Evolutionary conservation across 192 early-diverging fungal genomes (phyloP).

Genomic region (Entophlyctis luteolus): DNA sequence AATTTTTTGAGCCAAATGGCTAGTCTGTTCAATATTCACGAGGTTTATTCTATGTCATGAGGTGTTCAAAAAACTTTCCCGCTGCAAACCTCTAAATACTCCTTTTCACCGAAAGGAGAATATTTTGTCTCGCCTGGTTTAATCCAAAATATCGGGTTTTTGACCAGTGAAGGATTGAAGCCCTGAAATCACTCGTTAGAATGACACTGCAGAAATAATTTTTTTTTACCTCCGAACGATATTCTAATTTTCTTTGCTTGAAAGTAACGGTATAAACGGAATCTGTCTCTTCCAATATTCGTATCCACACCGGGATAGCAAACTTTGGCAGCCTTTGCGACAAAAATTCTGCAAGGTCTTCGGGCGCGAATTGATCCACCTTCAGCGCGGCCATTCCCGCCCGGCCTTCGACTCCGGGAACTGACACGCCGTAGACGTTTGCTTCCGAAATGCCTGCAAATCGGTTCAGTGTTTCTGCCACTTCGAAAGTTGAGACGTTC

Average conservation of each 20-base stretch:
- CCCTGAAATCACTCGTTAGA: too few relatives aligned
- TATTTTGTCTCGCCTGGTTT: background rate
- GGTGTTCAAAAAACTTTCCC: background rate
- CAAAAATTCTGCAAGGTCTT: conserved; percentile 33
- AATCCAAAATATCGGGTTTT: conserved; percentile 19
- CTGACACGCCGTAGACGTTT: conserved; percentile 61
- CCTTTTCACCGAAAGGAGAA: background rate
- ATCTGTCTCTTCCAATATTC: conserved; percentile 40
- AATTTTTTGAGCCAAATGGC: too few relatives aligned
- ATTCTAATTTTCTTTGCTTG: conserved; percentile 32
- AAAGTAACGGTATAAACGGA: conserved; percentile 26
- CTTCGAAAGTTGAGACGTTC: conserved; percentile 53
- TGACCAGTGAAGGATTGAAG: conserved; percentile 16
- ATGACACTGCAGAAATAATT: too few relatives aligned
- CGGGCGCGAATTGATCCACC: conserved; percentile 38
- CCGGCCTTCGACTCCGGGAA: conserved; percentile 56
- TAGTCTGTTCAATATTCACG: too few relatives aligned
- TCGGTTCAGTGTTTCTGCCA: conserved; percentile 50
- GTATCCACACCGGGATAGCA: conserved; percentile 62
- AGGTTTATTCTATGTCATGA: too few relatives aligned
- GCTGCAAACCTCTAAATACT: background rate
- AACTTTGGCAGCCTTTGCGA: conserved; percentile 51
- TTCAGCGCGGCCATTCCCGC: conserved; percentile 69
- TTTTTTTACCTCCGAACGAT: too few relatives aligned
- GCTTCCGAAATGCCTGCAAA: conserved; percentile 53